Percentiles rank a stretch among this genome's conserved stretches.
These are phyloP conservation scores for Aspergillus intermedius DNA, from an alignment of 2,329 filamentous ascomycete species.

Conservation along the genomic window DNA sequence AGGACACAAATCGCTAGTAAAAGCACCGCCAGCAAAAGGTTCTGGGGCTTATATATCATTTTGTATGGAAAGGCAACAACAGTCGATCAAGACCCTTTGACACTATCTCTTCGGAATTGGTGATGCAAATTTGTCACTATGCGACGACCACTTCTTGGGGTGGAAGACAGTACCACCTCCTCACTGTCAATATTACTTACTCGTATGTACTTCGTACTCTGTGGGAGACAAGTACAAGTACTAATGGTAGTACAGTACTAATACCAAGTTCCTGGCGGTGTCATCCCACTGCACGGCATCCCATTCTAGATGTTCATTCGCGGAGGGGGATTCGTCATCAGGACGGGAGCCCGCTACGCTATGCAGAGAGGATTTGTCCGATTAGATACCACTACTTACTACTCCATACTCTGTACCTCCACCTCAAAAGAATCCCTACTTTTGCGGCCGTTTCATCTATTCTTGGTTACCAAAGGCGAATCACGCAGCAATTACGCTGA, in stretches of 20 bases:
- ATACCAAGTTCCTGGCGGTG: neutral
- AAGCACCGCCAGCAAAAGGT: neutral
- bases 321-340: constrained; percentile 26
- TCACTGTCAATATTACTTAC: too few species aligned
- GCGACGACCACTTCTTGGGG: too few species aligned
- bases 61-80: neutral
- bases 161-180: too few species aligned
- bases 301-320: constrained; percentile 22
- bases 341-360: neutral
- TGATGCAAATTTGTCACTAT: neutral
- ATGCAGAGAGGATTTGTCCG: neutral
- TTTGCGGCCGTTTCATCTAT: neutral
- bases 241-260: too few species aligned
- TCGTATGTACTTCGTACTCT: too few species aligned
- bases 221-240: too few species aligned
- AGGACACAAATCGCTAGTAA: neutral
- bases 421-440: neutral
- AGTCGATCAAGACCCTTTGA: neutral
- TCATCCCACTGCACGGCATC: constrained; percentile 7
- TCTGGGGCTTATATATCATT: neutral
- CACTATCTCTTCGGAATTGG: neutral
- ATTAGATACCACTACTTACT: too few species aligned
- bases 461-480: neutral
- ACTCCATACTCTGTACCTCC: neutral
- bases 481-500: neutral